phyloP scores from a whole-genome alignment of 805 yeast genomes.

The Tetrapisispora fleetii region DNA sequence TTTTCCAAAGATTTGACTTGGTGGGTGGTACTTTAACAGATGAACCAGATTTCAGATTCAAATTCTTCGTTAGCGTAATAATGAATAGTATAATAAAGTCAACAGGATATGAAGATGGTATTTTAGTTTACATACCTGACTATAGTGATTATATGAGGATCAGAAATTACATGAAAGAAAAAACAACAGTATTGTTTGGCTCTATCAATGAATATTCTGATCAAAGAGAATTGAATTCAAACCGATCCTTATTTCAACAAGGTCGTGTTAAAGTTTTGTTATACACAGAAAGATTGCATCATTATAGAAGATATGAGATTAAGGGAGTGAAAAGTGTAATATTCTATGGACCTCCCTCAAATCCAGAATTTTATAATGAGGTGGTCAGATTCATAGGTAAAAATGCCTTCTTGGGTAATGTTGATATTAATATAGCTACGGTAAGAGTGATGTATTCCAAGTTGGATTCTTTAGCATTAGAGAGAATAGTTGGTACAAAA shows the following conservation, averaged over 20 bases:
- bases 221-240: constrained; percentile 58
- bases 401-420: constrained; percentile 39
- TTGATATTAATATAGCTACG: constrained; percentile 47
- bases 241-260: constrained; percentile 58
- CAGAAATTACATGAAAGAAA: constrained; percentile 47
- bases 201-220: constrained; percentile 77
- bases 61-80: constrained; percentile 62
- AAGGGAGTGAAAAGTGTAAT: constrained; percentile 75
- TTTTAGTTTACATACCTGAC: constrained; percentile 71
- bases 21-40: constrained; percentile 37
- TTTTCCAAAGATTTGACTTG: constrained; percentile 61
- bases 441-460: constrained; percentile 60
- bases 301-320: constrained; percentile 75
- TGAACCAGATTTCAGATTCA: constrained; percentile 79
- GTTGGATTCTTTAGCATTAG: constrained; percentile 71
- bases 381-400: constrained; percentile 59
- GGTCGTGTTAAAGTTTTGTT: constrained; percentile 58
- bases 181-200: constrained; percentile 56
- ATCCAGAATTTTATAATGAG: constrained; percentile 77
- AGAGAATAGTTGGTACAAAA: constrained; percentile 72
- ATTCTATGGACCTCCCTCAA: constrained; percentile 76
- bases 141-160: constrained; percentile 79
- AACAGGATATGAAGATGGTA: constrained; percentile 60
- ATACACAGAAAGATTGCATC: constrained; percentile 93
- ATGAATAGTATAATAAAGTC: constrained; percentile 60